Evolutionary conservation across 202 grass and related monocot species (phyloP).

Genomic region (Digitaria exilis): DNA sequence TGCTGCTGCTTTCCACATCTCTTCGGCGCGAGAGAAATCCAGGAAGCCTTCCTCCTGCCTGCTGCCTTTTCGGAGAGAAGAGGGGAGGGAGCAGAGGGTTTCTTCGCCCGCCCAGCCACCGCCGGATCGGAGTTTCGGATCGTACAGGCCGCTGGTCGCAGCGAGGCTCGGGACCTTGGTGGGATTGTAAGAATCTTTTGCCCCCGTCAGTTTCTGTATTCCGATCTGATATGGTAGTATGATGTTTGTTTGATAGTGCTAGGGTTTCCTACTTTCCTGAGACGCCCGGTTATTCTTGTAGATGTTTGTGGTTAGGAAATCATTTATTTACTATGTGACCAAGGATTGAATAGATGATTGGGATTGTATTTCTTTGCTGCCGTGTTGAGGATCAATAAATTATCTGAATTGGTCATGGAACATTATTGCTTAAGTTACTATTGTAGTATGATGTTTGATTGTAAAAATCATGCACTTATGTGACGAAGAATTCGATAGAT

Average conservation of each 20-base stretch:
- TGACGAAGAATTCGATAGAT: not conserved
- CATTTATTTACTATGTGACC: not conserved
- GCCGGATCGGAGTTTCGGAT: not conserved
- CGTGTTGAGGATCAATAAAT: not conserved
- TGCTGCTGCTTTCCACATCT: not conserved
- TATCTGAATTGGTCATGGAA: no score
- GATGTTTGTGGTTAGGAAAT: not conserved
- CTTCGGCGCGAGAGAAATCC: not conserved
- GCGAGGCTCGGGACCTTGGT: not conserved
- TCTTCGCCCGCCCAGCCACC: not conserved
- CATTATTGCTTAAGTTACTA: no score
- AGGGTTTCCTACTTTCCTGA: not conserved
- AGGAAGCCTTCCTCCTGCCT: not conserved
- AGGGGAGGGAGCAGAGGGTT: not conserved
- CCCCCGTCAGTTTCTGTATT: not conserved
- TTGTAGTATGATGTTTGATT: no score
- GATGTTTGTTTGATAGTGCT: not conserved
- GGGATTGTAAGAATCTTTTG: conserved; percentile 41
- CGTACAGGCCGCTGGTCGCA: not conserved
- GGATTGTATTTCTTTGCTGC: not conserved
- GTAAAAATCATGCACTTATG: no score
- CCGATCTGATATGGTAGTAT: not conserved
- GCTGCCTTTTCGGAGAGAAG: not conserved
- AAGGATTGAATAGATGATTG: not conserved
- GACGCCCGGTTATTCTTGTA: not conserved